These are phyloP conservation scores for Cymbopogon citratus DNA, from an alignment of 176 grass and related monocot species.

Conservation along the genomic window DNA sequence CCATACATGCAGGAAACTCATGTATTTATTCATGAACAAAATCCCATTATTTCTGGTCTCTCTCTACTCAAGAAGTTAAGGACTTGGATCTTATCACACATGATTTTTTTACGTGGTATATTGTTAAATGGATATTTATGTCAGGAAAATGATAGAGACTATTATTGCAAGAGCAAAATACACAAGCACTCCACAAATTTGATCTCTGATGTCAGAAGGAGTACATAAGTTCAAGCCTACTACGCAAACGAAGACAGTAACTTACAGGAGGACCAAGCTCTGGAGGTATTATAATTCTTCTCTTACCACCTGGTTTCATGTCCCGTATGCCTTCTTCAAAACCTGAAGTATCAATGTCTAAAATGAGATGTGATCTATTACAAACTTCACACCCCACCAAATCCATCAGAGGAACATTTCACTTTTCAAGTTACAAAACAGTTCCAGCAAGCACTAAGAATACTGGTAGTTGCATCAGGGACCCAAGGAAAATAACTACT, in stretches of 20 bases:
- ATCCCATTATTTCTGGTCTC: not conserved
- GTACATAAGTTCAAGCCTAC: conserved; percentile 13
- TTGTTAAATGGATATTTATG: not conserved
- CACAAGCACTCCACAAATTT: not conserved
- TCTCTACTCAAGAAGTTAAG: conserved; percentile 3
- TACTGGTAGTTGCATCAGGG: not conserved
- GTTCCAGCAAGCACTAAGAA: conserved; percentile 1
- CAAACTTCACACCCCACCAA: not conserved
- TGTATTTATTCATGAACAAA: not conserved
- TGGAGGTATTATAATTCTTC: conserved; percentile 92
- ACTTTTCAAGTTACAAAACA: not conserved
- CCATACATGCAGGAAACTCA: not conserved
- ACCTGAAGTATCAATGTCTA: conserved; percentile 52
- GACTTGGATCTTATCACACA: not conserved
- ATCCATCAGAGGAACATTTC: not conserved
- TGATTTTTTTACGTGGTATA: not conserved
- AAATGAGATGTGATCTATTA: conserved; percentile 29
- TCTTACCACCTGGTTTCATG: conserved; percentile 91
- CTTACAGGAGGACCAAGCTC: conserved; percentile 97
- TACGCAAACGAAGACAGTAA: conserved; percentile 20
- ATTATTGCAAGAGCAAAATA: conserved; percentile 2
- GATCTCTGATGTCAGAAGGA: not conserved
- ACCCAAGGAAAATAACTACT: not conserved
- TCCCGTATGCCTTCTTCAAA: conserved; percentile 98
- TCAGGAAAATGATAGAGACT: not conserved